Evolutionary conservation across 2,329 filamentous ascomycete species (phyloP).

Genomic region (Dothidotthia symphoricarpi): DNA sequence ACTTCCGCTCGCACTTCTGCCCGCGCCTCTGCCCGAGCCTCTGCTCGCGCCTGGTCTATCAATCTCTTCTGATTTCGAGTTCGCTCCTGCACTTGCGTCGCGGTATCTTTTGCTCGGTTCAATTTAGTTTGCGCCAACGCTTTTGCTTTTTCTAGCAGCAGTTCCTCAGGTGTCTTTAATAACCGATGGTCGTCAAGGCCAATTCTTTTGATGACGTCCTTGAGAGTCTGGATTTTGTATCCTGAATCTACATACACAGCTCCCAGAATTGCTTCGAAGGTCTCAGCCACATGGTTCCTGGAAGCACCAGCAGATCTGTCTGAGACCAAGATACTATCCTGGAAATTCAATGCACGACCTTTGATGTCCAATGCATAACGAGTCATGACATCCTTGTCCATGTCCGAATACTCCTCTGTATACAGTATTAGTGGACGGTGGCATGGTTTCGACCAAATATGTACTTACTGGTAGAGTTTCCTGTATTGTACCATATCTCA

Average conservation of each 20-base stretch:
- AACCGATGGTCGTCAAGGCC: slow-evolving; percentile 10
- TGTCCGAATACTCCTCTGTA: slow-evolving; percentile 7
- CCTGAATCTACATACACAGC: slow-evolving; percentile 23
- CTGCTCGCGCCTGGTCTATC: too few species aligned
- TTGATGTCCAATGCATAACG: slow-evolving; percentile 5
- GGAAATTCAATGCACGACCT: slow-evolving; percentile 10
- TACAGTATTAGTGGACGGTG: slow-evolving; percentile 1
- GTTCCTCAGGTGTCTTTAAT: slow-evolving; percentile 8
- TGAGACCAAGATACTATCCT: slow-evolving; percentile 7
- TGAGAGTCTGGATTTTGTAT: slow-evolving; percentile 7
- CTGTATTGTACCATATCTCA: slow-evolving; percentile 18
- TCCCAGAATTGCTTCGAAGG: slow-evolving; percentile 24
- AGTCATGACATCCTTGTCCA: slow-evolving; percentile 4
- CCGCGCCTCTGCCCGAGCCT: too few species aligned
- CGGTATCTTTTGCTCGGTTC: too few species aligned
- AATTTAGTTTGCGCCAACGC: too few species aligned
- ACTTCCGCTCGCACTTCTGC: too few species aligned
- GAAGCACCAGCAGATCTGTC: not conserved
- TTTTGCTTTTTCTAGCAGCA: not conserved
- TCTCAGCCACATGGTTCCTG: slow-evolving; percentile 14
- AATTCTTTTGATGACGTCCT: slow-evolving; percentile 8
- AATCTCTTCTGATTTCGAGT: too few species aligned
- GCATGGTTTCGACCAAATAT: not conserved
- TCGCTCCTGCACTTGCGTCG: too few species aligned
- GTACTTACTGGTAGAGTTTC: slow-evolving; percentile 5